Base-by-base conservation (phyloP, 106 monocot species). In the Dendrobium catenatum region DNA sequence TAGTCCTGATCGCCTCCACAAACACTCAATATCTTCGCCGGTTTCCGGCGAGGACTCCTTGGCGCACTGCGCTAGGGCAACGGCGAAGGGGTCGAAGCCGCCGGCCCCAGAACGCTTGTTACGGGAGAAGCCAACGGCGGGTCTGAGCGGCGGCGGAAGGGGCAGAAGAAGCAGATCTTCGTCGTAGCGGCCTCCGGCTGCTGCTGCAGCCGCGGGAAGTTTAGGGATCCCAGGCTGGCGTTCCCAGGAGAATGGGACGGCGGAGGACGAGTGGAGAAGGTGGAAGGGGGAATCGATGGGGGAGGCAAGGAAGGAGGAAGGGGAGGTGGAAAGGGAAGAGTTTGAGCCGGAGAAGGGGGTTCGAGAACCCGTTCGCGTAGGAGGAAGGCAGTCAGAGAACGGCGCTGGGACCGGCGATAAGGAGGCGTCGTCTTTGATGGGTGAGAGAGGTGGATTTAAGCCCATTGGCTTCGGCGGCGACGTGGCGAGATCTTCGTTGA, bases 141-240 rank as follows among this genome's bases (percentile, higher is more conserved):
- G 26, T 76, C 76, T 47, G 44, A 76, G 44, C 13, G 46, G 26
- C 11, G 76, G 76, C 0, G 49, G 76, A 6, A 49, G 76, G 48
- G 49, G 76, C 26, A 76, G 76, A 26, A 19, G 48, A 5, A 2
- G 20, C 2, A n/a, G 19, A 26, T 49, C 13, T 6, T 2, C 24
- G 43, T 13, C 72, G 72, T 31, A 37, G 37, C 37, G 37, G 18
- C 9, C 18, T 18, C 18, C 74, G 74, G 74, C 29, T 0, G 9
- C 75, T 27, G 6, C 67, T 41, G 43, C 44, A 4, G 43, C 41
- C 13, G 46, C 9, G 48, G 47, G 44, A 26, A 41, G 26, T 76
- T 76, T 76, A 1, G 76, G 76, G n/a, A 76, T 76, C 16, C 76
- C 76, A 15, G 76, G 76, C 76, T 49, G 76, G 76, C 26, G 76